Conservation (phyloP, 1,139 yeast species). For the Geotrichum bryndzae region DNA sequence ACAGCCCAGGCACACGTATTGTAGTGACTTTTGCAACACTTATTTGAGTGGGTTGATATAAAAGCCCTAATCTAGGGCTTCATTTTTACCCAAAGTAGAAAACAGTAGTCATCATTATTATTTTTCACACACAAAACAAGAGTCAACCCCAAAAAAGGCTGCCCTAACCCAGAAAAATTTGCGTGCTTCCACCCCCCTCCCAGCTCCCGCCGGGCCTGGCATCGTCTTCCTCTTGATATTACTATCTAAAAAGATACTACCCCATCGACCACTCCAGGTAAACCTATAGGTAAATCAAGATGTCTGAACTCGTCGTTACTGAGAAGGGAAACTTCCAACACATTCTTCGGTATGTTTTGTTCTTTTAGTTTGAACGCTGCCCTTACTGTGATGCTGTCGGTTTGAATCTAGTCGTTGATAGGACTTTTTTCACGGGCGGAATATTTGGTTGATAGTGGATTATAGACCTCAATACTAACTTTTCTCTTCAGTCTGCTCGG, state of each 20-base stretch:
- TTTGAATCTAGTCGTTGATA: not conserved
- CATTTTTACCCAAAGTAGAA: not conserved
- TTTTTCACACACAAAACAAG: not conserved
- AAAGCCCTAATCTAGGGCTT: not conserved
- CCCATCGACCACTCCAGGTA: constrained; percentile 24
- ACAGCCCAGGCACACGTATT: too few relatives aligned
- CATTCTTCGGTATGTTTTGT: constrained; percentile 92
- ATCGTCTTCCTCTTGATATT: not conserved
- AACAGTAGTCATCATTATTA: not conserved
- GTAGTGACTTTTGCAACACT: too few relatives aligned
- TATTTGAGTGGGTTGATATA: too few relatives aligned
- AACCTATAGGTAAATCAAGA: constrained; percentile 33
- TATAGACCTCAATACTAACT: not conserved
- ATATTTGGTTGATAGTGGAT: not conserved
- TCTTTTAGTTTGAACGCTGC: not conserved
- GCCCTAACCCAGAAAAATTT: not conserved
- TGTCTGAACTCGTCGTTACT: constrained; percentile 91
- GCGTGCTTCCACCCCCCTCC: not conserved
- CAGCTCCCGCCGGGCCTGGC: not conserved
- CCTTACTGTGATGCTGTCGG: not conserved
- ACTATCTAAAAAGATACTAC: constrained; percentile 1
- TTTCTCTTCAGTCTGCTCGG: constrained; percentile 47
- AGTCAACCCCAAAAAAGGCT: not conserved
- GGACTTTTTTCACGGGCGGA: not conserved
- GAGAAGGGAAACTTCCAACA: constrained; percentile 99